Evolutionary conservation across 1,139 yeast species (phyloP), one percentile per base, ranked within the genome.

Genomic region (Blastobotrys buckinghamii): DNA sequence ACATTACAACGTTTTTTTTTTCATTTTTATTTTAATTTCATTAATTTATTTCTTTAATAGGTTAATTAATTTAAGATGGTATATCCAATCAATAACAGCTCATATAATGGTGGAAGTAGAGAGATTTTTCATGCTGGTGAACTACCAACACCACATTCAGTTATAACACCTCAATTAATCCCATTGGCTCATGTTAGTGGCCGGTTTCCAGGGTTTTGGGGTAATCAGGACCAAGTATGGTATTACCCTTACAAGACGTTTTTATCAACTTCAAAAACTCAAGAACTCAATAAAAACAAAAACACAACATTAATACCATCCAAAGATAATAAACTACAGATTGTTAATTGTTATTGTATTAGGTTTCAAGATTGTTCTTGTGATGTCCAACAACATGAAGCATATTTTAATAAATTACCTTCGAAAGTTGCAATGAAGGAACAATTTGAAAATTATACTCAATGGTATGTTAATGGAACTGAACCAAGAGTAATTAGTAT

Each of bases 191-290:
- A 44, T 13, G 42, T 48, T 2, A 10, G 35, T 10, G 12, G 39
- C 2, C 53, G 48, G 33, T 55, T 49, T 37, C 55, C 56, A 15
- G 61, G 61, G 2, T 44, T 55, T 46, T 58, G 61, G 60, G 61
- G 61, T 20, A 20, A 20, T 5, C 32, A 51, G 26, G 17, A 48
- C 26, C 51, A 53, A 2, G 55, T 53, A 13, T 57, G 54, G 43
- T 45, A 45, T 2, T 57, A 57, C 48, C 27, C 42, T 26, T 58
- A 57, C 47, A 44, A 44, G 24, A 20, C 42, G 2, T 10, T 6
- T 10, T 24, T 45, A 9, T 47, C 54, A 15, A 29, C 6, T 12
- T 5, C 10, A 9, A 12, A 3, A 29, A 29, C 4, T 12, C 12
- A 29, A n/a, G n/a, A n/a, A n/a, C n/a, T n/a, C n/a, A n/a, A n/a